phyloP scores from a whole-genome alignment of 129 eudicot species.

The Helianthus tuberosus region DNA sequence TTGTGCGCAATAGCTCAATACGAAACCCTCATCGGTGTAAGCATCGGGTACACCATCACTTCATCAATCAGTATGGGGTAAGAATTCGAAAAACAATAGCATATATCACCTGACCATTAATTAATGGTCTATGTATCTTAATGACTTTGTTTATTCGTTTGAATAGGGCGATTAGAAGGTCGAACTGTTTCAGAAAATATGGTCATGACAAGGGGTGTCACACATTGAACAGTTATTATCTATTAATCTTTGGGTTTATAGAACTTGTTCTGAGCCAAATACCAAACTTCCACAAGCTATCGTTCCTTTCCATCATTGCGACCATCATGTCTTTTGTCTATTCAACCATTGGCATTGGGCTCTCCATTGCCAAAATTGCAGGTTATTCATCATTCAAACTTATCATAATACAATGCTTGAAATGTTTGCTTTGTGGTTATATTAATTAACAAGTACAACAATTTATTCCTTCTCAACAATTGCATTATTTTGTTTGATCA shows the following conservation, averaged over 20 bases:
- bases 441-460: background rate
- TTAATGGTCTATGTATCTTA: background rate
- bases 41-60: slow-evolving; percentile 71
- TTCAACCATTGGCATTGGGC: slow-evolving; percentile 61
- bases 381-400: slow-evolving; percentile 17
- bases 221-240: slow-evolving; percentile 36
- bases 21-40: slow-evolving; percentile 46
- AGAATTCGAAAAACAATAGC: slow-evolving; percentile 9
- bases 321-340: slow-evolving; percentile 74
- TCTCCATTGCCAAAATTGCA: slow-evolving; percentile 54
- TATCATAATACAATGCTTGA: background rate
- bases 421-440: background rate
- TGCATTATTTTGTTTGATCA: no score
- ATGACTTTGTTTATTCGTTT: background rate
- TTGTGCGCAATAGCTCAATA: slow-evolving; percentile 60
- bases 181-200: slow-evolving; percentile 59
- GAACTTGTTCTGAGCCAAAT: slow-evolving; percentile 63
- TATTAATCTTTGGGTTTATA: slow-evolving; percentile 50
- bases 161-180: slow-evolving; percentile 52
- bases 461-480: no score
- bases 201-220: slow-evolving; percentile 39
- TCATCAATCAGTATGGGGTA: slow-evolving; percentile 76
- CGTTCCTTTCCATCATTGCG: slow-evolving; percentile 59
- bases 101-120: background rate
- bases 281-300: slow-evolving; percentile 62